These are phyloP conservation scores for Purpureocillium lavendulum DNA, from an alignment of 2,329 filamentous ascomycete species.

Conservation along the genomic window DNA sequence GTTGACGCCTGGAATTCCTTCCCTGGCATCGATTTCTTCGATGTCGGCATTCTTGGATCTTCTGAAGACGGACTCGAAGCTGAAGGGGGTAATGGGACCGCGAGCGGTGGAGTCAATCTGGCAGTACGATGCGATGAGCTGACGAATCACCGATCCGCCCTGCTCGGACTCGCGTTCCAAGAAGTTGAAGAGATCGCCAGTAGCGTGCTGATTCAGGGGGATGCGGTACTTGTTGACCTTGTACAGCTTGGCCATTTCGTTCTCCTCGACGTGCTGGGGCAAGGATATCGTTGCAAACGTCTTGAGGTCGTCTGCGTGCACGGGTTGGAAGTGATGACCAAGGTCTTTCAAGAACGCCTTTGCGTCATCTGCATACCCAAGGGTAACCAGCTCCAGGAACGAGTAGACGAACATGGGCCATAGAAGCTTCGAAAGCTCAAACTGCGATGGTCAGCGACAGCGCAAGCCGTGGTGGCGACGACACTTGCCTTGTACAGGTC, in stretches of 20 bases:
- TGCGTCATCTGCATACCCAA: constrained; percentile 64
- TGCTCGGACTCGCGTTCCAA: constrained; percentile 79
- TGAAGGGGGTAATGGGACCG: constrained; percentile 56
- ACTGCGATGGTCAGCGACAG: constrained; percentile 34
- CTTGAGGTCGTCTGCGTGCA: constrained; percentile 74
- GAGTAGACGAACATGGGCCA: constrained; percentile 96
- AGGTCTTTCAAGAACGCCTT: constrained; percentile 65
- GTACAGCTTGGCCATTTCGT: constrained; percentile 72
- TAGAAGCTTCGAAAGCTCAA: constrained; percentile 77
- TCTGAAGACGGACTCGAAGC: constrained; percentile 52
- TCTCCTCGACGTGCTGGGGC: constrained; percentile 70
- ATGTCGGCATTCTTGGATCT: constrained; percentile 52
- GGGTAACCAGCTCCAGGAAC: constrained; percentile 69
- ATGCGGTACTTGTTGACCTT: constrained; percentile 81
- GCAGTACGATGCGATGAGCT: constrained; percentile 58
- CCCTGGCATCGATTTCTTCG: constrained; percentile 53
- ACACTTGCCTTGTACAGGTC: constrained; percentile 81
- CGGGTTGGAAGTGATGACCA: constrained; percentile 60
- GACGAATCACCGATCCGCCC: constrained; percentile 70
- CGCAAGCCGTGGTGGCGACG: background rate
- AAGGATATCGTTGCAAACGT: constrained; percentile 65
- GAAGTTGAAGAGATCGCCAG: constrained; percentile 76
- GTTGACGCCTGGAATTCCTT: constrained; percentile 56
- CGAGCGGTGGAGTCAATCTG: constrained; percentile 49
- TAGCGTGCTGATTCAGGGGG: constrained; percentile 78